These are phyloP conservation scores for Fonsecaea monophora DNA, from an alignment of 2,329 filamentous ascomycete genomes.

Conservation along the genomic window DNA sequence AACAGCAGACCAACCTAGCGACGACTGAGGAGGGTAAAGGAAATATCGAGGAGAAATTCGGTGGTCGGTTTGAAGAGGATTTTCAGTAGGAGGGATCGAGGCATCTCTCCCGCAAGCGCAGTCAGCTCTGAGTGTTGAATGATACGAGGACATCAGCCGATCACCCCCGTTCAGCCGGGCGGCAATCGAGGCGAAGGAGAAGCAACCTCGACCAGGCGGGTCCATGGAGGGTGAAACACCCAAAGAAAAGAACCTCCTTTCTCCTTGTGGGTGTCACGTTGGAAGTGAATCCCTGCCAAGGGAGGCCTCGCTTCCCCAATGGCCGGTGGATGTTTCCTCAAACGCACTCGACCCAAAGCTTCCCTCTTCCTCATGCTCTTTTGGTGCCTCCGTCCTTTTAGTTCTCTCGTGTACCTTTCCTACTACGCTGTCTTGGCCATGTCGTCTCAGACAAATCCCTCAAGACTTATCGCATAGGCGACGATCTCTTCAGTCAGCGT, in stretches of 20 bases:
- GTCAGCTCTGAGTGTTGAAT: background rate
- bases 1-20: background rate
- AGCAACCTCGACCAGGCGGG: background rate
- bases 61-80: background rate
- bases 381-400: background rate
- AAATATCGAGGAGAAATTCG: background rate
- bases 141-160: background rate
- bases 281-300: constrained; percentile 3
- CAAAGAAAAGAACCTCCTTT: background rate
- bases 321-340: background rate
- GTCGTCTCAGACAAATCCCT: background rate
- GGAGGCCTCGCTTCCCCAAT: background rate
- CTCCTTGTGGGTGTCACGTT: background rate
- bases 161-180: background rate
- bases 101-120: background rate
- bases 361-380: background rate
- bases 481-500: background rate
- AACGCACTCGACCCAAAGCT: background rate
- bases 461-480: background rate
- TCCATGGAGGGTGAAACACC: background rate
- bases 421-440: background rate
- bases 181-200: constrained; percentile 1
- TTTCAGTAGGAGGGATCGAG: background rate
- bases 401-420: background rate
- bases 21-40: background rate